Conservation (phyloP, 192 early-diverging fungal species). For the Diversispora epigaea region DNA sequence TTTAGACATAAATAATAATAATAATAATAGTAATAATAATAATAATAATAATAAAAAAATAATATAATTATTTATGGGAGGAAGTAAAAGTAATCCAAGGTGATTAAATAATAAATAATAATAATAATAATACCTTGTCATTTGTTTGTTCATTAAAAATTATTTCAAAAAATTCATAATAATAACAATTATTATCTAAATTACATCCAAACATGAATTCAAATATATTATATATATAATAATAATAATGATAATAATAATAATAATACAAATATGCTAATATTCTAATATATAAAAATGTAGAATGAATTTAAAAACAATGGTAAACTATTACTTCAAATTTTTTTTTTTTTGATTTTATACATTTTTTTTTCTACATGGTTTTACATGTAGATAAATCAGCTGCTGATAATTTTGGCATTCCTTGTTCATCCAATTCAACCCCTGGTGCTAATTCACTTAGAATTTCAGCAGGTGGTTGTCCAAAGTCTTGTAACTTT, state of each 20-base stretch:
- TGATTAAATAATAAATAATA: too few relatives aligned
- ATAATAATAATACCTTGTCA: too few relatives aligned
- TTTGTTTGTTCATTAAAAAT: too few relatives aligned
- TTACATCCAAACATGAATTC: too few relatives aligned
- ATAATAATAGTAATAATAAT: neutral
- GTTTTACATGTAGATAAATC: constrained; percentile 32
- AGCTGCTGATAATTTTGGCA: constrained; percentile 59
- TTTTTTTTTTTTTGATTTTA: neutral
- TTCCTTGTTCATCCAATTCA: constrained; percentile 74
- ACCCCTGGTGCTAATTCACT: constrained; percentile 89
- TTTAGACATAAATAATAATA: constrained; percentile 14
- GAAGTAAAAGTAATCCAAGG: neutral
- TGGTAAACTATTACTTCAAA: neutral
- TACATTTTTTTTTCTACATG: too few relatives aligned
- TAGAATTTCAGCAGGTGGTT: constrained; percentile 89
- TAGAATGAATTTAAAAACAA: too few relatives aligned
- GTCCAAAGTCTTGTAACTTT: constrained; percentile 94
- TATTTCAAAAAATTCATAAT: too few relatives aligned
- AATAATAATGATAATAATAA: too few relatives aligned
- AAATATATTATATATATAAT: too few relatives aligned
- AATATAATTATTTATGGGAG: neutral
- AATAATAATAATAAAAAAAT: neutral
- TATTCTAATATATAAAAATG: too few relatives aligned
- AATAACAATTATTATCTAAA: too few relatives aligned
- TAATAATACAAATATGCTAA: too few relatives aligned